phyloP scores from a whole-genome alignment of 208 protist genomes.

The Angomonas deanei region DNA sequence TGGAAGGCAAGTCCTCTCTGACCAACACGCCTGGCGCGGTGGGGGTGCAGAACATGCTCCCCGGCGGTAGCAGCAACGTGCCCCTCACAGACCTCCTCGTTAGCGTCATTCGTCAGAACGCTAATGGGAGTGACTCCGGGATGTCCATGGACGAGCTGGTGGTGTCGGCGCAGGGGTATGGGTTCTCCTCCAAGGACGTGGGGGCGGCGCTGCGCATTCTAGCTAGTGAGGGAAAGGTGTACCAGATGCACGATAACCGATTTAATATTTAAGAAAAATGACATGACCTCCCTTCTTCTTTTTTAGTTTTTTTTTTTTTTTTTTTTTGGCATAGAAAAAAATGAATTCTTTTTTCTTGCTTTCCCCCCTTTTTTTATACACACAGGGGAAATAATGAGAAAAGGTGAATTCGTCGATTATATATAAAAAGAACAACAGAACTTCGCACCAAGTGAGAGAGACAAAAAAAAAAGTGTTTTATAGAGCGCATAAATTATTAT shows the following conservation, averaged over 20 bases:
- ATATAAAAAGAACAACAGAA: too few species aligned
- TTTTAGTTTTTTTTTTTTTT: background rate
- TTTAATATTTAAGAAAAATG: constrained; percentile 60
- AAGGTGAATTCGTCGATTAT: too few species aligned
- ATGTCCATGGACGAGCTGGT: constrained; percentile 81
- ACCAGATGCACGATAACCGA: constrained; percentile 80
- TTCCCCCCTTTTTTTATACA: too few species aligned
- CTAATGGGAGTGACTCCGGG: constrained; percentile 36
- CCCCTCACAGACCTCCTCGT: constrained; percentile 73
- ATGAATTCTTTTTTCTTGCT: too few species aligned
- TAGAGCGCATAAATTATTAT: too few species aligned
- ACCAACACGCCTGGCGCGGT: constrained; percentile 55
- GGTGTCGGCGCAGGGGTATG: constrained; percentile 53
- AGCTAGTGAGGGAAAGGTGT: constrained; percentile 69
- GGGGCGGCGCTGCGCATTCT: constrained; percentile 65
- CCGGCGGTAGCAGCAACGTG: constrained; percentile 60
- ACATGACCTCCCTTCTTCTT: background rate
- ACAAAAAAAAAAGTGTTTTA: too few species aligned
- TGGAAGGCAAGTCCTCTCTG: constrained; percentile 19
- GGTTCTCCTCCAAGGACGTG: constrained; percentile 59
- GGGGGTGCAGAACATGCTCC: constrained; percentile 63
- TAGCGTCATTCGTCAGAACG: constrained; percentile 61
- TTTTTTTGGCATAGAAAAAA: too few species aligned
- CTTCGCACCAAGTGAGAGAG: too few species aligned
- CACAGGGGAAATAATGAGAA: too few species aligned